These are phyloP conservation scores for Cordyceps farinosa DNA, from an alignment of 2,329 filamentous ascomycete genomes.

Conservation along the genomic window DNA sequence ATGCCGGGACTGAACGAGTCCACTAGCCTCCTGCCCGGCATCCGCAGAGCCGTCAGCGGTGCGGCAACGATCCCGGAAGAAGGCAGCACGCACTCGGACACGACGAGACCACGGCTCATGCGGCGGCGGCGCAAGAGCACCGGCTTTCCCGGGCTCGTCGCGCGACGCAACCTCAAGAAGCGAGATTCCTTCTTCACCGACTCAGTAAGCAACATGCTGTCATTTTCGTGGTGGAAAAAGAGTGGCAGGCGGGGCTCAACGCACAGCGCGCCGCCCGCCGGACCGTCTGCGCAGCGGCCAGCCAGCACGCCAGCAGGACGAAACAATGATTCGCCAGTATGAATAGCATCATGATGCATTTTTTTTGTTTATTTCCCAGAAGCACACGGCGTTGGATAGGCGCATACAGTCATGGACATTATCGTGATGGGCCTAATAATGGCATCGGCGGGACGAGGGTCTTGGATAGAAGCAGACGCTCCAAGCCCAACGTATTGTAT, in stretches of 20 bases:
- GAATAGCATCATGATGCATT: constrained; percentile 21
- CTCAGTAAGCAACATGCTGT: constrained; percentile 50
- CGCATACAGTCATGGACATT: constrained; percentile 10
- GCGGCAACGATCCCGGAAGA: constrained; percentile 26
- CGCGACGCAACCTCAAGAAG: constrained; percentile 42
- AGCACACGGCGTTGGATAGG: constrained; percentile 20
- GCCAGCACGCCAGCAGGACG: constrained; percentile 17
- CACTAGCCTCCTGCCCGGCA: constrained; percentile 37
- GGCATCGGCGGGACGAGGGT: not conserved
- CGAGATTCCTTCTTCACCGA: constrained; percentile 44
- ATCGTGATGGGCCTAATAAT: not conserved
- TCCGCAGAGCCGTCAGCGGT: constrained; percentile 32
- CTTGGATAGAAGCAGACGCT: not conserved
- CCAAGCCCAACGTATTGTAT: not conserved
- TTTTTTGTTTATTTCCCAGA: constrained; percentile 16
- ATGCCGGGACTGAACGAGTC: constrained; percentile 41
- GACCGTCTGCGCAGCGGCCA: constrained; percentile 2
- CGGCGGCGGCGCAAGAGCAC: constrained; percentile 55
- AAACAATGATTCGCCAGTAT: constrained; percentile 34
- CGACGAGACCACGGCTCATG: constrained; percentile 29
- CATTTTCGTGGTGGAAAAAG: constrained; percentile 52
- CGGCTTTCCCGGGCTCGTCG: constrained; percentile 59
- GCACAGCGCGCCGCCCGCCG: constrained; percentile 10
- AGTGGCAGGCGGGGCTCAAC: constrained; percentile 22
- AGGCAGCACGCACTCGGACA: constrained; percentile 30